Conservation (phyloP, 2,329 filamentous ascomycete species). For the Zymoseptoria pseudotritici region DNA sequence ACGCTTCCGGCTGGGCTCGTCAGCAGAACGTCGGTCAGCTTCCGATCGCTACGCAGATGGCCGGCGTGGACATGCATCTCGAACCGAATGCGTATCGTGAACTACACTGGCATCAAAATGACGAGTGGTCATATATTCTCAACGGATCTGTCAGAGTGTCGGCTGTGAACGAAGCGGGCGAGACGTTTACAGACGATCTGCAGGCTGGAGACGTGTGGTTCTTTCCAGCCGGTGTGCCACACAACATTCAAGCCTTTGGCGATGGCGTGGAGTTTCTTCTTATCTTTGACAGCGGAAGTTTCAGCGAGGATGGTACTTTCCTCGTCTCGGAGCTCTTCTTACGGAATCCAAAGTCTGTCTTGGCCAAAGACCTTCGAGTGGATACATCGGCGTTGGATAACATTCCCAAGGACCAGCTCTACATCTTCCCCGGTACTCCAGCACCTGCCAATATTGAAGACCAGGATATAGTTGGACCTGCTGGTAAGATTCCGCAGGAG, state of each 20-base stretch:
- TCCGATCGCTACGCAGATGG: slow-evolving; percentile 36
- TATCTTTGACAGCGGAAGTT: slow-evolving; percentile 52
- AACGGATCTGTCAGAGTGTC: slow-evolving; percentile 26
- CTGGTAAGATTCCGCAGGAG: slow-evolving; percentile 16
- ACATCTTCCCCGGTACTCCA: slow-evolving; percentile 32
- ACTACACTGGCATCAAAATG: slow-evolving; percentile 29
- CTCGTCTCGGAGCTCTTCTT: slow-evolving; percentile 39
- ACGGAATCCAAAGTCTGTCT: slow-evolving; percentile 30
- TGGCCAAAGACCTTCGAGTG: slow-evolving; percentile 39
- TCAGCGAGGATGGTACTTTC: slow-evolving; percentile 55
- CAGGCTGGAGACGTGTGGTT: slow-evolving; percentile 47
- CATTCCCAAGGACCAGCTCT: slow-evolving; percentile 33
- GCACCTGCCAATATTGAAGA: slow-evolving; percentile 30
- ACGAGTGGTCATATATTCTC: slow-evolving; percentile 28
- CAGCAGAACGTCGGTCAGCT: slow-evolving; percentile 35
- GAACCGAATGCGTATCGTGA: slow-evolving; percentile 29
- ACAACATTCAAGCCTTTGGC: slow-evolving; percentile 36
- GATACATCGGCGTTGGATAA: slow-evolving; percentile 32
- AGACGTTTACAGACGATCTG: slow-evolving; percentile 28
- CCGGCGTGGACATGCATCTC: slow-evolving; percentile 36
- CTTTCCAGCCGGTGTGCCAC: slow-evolving; percentile 42
- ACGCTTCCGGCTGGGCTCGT: slow-evolving; percentile 35
- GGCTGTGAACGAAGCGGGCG: slow-evolving; percentile 27
- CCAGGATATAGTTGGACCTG: slow-evolving; percentile 3
- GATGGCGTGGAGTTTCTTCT: slow-evolving; percentile 53